A percentile compares a stretch with the other conserved stretches of the same genome.
Conservation (phyloP, 208 protist species). For the Acanthamoeba divionensis region DNA sequence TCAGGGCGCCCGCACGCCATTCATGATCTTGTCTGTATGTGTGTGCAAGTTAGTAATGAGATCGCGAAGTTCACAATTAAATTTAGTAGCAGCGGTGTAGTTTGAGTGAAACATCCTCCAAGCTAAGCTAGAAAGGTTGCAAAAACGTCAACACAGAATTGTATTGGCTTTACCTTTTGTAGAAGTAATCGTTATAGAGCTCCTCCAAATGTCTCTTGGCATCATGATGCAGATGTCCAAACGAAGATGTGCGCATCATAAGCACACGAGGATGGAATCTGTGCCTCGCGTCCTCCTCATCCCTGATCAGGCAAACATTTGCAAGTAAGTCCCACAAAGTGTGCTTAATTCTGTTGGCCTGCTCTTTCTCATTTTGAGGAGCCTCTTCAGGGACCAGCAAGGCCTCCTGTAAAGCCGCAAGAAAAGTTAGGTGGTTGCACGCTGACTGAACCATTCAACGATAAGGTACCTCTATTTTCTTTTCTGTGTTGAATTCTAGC, state of each 20-base stretch:
- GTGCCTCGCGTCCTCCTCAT: constrained; percentile 58
- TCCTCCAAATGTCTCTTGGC: constrained; percentile 56
- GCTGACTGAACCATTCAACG: background rate
- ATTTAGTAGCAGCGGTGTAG: no score
- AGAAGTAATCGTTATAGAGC: constrained; percentile 76
- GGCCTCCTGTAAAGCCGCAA: background rate
- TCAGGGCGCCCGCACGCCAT: constrained; percentile 27
- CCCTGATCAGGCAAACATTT: constrained; percentile 64
- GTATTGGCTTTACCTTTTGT: constrained; percentile 62
- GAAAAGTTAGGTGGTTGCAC: background rate
- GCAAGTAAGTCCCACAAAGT: constrained; percentile 44
- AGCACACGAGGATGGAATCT: constrained; percentile 72
- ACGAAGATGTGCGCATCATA: constrained; percentile 67
- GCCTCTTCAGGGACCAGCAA: background rate
- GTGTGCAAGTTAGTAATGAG: background rate
- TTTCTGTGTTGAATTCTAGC: constrained; percentile 66
- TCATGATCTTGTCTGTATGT: constrained; percentile 28
- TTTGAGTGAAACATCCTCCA: no score
- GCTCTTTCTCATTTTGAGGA: background rate
- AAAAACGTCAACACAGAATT: no score
- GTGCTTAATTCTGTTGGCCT: background rate
- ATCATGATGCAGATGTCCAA: constrained; percentile 55
- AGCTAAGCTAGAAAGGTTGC: no score
- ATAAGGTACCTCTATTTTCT: background rate
- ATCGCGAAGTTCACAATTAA: background rate